Base-by-base conservation (phyloP, 2,329 filamentous ascomycete species). In the Dothiorella sarmentorum region DNA sequence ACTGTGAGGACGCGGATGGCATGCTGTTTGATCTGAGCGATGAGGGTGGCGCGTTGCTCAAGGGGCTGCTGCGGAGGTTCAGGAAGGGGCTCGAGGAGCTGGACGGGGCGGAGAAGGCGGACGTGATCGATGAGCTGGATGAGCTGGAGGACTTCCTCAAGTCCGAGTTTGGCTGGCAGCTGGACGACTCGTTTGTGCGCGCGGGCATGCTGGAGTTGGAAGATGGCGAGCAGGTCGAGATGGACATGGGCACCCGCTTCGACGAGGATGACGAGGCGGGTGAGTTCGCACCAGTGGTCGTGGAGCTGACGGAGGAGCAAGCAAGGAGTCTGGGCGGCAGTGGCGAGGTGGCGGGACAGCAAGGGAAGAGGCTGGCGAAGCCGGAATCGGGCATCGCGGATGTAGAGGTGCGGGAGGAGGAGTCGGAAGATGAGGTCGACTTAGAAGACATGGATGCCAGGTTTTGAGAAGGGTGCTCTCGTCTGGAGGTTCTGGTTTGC, bases 241-340 rank as follows among this genome's bases (percentile, higher is more conserved):
- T 87, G 75, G 82, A 84, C 18, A 71, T 82, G 62, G 73, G 74
- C 18, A 78, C 75, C 13, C 33, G 49, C 22, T 71, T 74, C 37
- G 83, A 85, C 43, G 82, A 83, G 65, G 83, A 86, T 18, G 84
- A 87, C 52, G 84, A 87, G 69, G 80, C 77, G 11, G 85, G 85
- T 10, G 84, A 87, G 63, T 87, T 84, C 75, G 84, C 84, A 27
- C 85, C 85, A 18, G 73, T 80, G 35, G 70, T 87, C 29, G 83
- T 87, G 18, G 81, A 86, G 37, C 62, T 80, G 61, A 77, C 76
- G 15, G 67, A 74, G 3, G 73, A 73, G 44, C 77, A 80, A 61
- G 65, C 73, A 59, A 69, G 69, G 56, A 62, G 71, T 58, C 59
- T 80, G 56, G 69, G 69, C 6, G 64, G 69, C 18, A 22, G 18